phyloP scores from a whole-genome alignment of 1,284 basidiomycete genomes.

The Pterula multifida region DNA sequence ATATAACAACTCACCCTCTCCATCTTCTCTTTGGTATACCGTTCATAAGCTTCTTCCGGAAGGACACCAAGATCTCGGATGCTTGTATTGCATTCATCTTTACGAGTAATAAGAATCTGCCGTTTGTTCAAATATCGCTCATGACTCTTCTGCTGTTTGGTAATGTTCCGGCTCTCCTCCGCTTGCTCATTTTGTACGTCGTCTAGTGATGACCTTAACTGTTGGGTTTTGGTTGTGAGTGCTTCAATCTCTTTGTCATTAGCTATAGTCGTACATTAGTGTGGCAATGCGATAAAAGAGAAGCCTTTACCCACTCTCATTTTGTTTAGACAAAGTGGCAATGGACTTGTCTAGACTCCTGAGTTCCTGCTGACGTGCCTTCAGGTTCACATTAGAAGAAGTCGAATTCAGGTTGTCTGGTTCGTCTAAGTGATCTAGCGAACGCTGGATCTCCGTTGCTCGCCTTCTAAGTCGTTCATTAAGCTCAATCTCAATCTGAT shows the following conservation, averaged over 20 bases:
- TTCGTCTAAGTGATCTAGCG: slow-evolving; percentile 67
- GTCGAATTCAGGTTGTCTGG: slow-evolving; percentile 46
- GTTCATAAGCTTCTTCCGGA: slow-evolving; percentile 95
- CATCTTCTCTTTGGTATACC: slow-evolving; percentile 75
- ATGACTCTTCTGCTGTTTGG: slow-evolving; percentile 87
- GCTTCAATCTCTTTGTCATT: slow-evolving; percentile 65
- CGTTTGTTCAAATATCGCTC: slow-evolving; percentile 91
- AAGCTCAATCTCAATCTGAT: slow-evolving; percentile 83
- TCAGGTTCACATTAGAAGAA: slow-evolving; percentile 52
- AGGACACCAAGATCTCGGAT: slow-evolving; percentile 94
- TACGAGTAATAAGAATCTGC: slow-evolving; percentile 72
- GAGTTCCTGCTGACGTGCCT: slow-evolving; percentile 59
- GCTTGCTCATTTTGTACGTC: slow-evolving; percentile 69
- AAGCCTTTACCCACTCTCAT: slow-evolving; percentile 40
- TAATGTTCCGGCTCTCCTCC: slow-evolving; percentile 78
- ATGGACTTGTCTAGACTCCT: slow-evolving; percentile 55
- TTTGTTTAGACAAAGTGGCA: slow-evolving; percentile 45
- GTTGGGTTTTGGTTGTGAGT: slow-evolving; percentile 52
- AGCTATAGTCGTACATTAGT: slow-evolving; percentile 23
- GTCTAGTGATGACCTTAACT: slow-evolving; percentile 58
- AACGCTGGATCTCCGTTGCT: slow-evolving; percentile 64
- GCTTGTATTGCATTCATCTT: slow-evolving; percentile 88
- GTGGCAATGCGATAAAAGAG: slow-evolving; percentile 1
- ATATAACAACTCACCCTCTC: slow-evolving; percentile 52
- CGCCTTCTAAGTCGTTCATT: slow-evolving; percentile 79